Evolutionary conservation across 805 yeast species (phyloP), one percentile per base, ranked within the genome.

Genomic region (Ogataea pignaliae): DNA sequence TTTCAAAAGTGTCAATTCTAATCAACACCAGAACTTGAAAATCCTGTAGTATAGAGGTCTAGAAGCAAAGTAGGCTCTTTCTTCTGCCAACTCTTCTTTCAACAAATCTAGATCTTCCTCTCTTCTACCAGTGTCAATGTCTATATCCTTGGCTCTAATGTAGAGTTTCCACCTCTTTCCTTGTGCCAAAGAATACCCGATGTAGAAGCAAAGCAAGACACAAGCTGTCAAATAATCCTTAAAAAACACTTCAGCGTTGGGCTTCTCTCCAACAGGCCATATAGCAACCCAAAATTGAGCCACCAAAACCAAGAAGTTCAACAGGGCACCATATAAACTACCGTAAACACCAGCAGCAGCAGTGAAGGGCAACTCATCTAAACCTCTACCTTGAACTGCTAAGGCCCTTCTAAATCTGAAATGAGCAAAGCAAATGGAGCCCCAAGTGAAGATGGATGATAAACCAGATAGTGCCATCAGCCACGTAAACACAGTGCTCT

Each of bases 231-330:
- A 69, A 61, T 80, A 84, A 26, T 75, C 68, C 55, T 73, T 66
- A 70, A 86, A 86, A 71, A 86, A 86, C 21, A 58, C 65, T 29
- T 57, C 46, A 4, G 85, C 82, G 56, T 64, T 68, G 36, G 83
- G 77, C 13, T 63, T 34, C 10, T 45, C 68, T 15, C 79, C 81
- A 41, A 79, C 59, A 41, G 95, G 95, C 71, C 71, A 86, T 33
- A 83, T 66, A 6, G 91, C 90, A 41, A 83, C 72, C 87, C 90
- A 87, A 68, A 87, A 85, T 65, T 85, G 90, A 21, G 88, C 85
- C 45, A 76, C 67, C 42, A 88, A 70, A 45, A 85, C 81, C 43
- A 82, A 62, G 34, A 75, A 34, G 57, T 80, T 79, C 59, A 88
- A 64, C 33, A 66, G 50, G 13, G 76, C 57, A 39, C 91, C 93